These are phyloP conservation scores for Lizonia empirigonia DNA, from an alignment of 2,329 filamentous ascomycete genomes.

Conservation along the genomic window DNA sequence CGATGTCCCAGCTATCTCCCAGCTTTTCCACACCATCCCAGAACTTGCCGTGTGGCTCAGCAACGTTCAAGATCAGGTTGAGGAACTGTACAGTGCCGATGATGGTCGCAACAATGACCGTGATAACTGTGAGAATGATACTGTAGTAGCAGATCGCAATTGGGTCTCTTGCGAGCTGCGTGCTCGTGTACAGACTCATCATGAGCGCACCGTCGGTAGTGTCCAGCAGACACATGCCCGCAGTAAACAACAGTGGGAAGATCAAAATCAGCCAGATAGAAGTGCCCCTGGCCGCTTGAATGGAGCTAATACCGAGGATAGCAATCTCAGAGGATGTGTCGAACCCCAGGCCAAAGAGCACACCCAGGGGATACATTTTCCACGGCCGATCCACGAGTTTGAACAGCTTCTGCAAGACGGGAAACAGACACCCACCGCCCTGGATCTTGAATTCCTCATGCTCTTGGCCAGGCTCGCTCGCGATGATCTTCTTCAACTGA, in stretches of 20 bases:
- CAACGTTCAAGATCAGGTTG: constrained; percentile 76
- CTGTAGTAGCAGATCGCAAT: constrained; percentile 96
- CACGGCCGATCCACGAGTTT: constrained; percentile 74
- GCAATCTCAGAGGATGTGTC: constrained; percentile 96
- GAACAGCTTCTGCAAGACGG: constrained; percentile 76
- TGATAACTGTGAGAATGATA: constrained; percentile 81
- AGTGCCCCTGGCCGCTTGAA: constrained; percentile 84
- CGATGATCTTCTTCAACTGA: constrained; percentile 68
- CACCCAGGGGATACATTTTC: constrained; percentile 94
- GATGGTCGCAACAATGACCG: constrained; percentile 80
- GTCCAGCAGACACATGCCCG: constrained; percentile 93
- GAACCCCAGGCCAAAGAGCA: constrained; percentile 88
- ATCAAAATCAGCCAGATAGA: constrained; percentile 93
- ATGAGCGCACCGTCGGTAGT: constrained; percentile 92
- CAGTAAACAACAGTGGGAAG: constrained; percentile 88
- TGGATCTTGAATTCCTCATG: constrained; percentile 69
- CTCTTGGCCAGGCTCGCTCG: constrained; percentile 52
- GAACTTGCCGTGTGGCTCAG: constrained; percentile 75
- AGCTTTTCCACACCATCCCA: constrained; percentile 81
- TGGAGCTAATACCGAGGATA: constrained; percentile 83
- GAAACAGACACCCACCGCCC: constrained; percentile 75
- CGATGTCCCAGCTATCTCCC: constrained; percentile 46
- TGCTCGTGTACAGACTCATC: constrained; percentile 90
- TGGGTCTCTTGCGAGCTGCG: constrained; percentile 74
- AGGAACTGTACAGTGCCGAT: constrained; percentile 87